phyloP scores from a whole-genome alignment of 2,329 filamentous ascomycete species.

The Decorospora gaudefroyi region DNA sequence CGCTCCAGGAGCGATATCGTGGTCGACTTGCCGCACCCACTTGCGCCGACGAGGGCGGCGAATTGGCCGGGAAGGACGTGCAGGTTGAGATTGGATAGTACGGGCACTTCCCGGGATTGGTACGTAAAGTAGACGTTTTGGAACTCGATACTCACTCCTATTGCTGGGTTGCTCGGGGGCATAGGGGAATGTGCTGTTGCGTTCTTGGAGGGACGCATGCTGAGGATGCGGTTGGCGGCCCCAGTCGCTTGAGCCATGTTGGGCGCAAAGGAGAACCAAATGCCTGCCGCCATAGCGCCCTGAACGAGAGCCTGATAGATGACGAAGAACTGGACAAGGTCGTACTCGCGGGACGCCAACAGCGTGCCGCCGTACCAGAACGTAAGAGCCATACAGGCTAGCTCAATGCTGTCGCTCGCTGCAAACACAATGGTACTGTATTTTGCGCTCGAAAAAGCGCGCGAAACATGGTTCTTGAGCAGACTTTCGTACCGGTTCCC shows the following conservation, averaged over 20 bases:
- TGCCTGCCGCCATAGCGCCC: constrained; percentile 47
- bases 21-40: constrained; percentile 71
- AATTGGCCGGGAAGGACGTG: constrained; percentile 64
- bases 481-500: constrained; percentile 63
- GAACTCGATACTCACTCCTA: constrained; percentile 70
- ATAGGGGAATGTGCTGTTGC: constrained; percentile 13
- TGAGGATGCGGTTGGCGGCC: constrained; percentile 46
- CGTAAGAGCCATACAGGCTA: constrained; percentile 65
- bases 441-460: constrained; percentile 65
- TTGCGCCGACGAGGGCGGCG: constrained; percentile 70
- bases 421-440: constrained; percentile 69
- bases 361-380: constrained; percentile 58
- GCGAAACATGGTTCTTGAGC: constrained; percentile 61
- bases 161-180: constrained; percentile 11
- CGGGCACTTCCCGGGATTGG: constrained; percentile 80
- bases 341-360: constrained; percentile 54
- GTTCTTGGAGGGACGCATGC: constrained; percentile 34
- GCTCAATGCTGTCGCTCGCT: constrained; percentile 67
- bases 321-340: constrained; percentile 56
- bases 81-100: constrained; percentile 54
- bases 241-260: constrained; percentile 49
- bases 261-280: constrained; percentile 54
- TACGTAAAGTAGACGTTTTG: constrained; percentile 92
- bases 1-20: constrained; percentile 65
- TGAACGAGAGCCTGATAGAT: constrained; percentile 59